phyloP scores from a whole-genome alignment of 2,329 filamentous ascomycete species.

The Colletotrichum karsti region DNA sequence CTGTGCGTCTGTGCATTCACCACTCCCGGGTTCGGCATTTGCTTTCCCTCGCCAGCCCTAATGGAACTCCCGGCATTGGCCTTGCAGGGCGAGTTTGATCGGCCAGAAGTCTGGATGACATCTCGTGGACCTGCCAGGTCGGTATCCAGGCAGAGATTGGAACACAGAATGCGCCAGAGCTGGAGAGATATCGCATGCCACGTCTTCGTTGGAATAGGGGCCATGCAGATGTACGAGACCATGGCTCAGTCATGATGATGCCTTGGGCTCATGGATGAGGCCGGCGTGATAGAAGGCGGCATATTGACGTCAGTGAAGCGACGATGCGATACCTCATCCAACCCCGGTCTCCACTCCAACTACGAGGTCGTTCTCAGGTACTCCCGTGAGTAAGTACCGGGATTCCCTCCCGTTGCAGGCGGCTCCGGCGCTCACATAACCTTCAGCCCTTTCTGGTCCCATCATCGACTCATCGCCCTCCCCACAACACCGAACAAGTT shows the following conservation, averaged over 20 bases:
- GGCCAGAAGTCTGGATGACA: neutral
- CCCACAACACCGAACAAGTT: neutral
- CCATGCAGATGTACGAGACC: neutral
- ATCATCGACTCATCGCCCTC: conserved; percentile 7
- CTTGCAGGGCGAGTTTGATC: neutral
- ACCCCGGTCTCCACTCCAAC: neutral
- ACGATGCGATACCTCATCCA: neutral
- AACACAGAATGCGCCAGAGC: neutral
- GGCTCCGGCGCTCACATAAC: conserved; percentile 16
- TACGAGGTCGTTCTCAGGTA: neutral
- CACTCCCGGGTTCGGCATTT: neutral
- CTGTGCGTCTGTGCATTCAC: conserved; percentile 12
- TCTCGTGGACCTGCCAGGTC: neutral
- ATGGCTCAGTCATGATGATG: neutral
- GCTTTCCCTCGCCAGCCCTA: neutral
- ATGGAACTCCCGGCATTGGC: neutral
- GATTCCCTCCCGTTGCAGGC: neutral
- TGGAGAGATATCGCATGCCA: neutral
- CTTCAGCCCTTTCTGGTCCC: neutral
- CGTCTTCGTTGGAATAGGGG: neutral
- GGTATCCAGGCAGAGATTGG: neutral
- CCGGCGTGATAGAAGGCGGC: no score
- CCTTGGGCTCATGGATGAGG: neutral
- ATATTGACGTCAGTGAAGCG: neutral
- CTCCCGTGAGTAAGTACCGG: neutral